Conservation (phyloP, 768 basidiomycete genomes). For the Suillus hirtellus region DNA sequence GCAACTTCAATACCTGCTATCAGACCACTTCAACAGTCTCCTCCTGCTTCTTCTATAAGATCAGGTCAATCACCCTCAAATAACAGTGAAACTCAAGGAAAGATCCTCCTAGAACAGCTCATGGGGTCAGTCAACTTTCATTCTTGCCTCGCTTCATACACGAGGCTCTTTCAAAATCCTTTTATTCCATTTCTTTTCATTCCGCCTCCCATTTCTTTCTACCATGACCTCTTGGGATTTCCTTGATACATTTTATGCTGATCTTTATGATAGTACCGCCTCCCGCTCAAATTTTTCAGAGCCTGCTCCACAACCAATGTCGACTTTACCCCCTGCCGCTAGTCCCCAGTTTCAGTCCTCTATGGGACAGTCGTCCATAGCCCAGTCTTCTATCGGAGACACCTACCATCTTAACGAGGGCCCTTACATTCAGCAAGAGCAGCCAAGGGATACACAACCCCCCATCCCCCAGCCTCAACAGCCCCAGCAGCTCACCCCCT, state of each 20-base stretch:
- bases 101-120: conserved; percentile 75
- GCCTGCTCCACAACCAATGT: conserved; percentile 39
- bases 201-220: conserved; percentile 19
- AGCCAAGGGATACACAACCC: conserved; percentile 26
- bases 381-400: not conserved
- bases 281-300: conserved; percentile 55
- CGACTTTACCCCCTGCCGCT: conserved; percentile 34
- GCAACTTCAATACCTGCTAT: conserved; percentile 36
- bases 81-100: conserved; percentile 64
- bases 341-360: conserved; percentile 48
- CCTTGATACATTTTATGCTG: conserved; percentile 32
- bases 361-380: not conserved
- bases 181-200: conserved; percentile 25
- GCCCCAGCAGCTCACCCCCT: conserved; percentile 47
- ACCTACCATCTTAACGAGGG: conserved; percentile 46
- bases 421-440: conserved; percentile 24
- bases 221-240: conserved; percentile 35
- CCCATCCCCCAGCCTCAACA: conserved; percentile 34
- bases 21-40: conserved; percentile 33
- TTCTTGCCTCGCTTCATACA: conserved; percentile 29
- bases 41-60: conserved; percentile 60
- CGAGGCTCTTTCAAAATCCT: conserved; percentile 24
- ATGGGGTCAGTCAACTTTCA: conserved; percentile 66
- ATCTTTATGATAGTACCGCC: conserved; percentile 38
- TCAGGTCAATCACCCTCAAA: conserved; percentile 57